Evolutionary conservation across 192 early-diverging fungal species (phyloP).

Genomic region (Coemansia sp.): DNA sequence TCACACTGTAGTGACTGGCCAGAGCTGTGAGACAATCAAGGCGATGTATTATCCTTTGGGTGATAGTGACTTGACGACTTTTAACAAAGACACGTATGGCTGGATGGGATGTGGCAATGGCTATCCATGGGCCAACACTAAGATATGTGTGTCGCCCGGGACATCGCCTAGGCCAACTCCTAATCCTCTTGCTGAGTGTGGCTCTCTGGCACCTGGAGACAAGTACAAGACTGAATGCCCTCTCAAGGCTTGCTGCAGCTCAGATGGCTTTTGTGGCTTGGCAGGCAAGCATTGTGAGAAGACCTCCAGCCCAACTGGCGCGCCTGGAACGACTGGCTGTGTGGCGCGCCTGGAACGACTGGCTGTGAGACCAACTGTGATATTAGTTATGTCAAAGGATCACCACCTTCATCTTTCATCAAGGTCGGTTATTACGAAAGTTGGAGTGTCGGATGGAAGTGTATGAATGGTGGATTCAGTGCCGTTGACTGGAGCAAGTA

Average conservation of each 20-base stretch:
- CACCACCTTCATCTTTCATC: conserved; percentile 1
- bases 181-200: not conserved
- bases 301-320: not conserved
- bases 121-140: too few relatives aligned
- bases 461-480: conserved; percentile 1
- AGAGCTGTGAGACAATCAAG: too few relatives aligned
- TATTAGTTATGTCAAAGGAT: not conserved
- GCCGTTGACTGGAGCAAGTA: conserved; percentile 1
- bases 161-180: not conserved
- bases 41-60: too few relatives aligned
- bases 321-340: not conserved
- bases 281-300: not conserved
- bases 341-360: conserved; percentile 1
- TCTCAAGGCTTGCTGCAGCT: conserved; percentile 16
- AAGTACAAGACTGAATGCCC: conserved; percentile 14
- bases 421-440: conserved; percentile 14
- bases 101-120: too few relatives aligned
- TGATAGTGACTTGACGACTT: too few relatives aligned
- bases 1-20: too few relatives aligned
- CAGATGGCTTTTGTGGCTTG: conserved; percentile 5
- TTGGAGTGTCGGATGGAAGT: conserved; percentile 8
- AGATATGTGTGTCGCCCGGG: not conserved
- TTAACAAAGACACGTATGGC: too few relatives aligned
- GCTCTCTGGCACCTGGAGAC: not conserved
- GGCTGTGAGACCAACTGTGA: conserved; percentile 13